These are phyloP conservation scores for Solanum aculeatissimum DNA, from an alignment of 305 asterid species.

Conservation along the genomic window DNA sequence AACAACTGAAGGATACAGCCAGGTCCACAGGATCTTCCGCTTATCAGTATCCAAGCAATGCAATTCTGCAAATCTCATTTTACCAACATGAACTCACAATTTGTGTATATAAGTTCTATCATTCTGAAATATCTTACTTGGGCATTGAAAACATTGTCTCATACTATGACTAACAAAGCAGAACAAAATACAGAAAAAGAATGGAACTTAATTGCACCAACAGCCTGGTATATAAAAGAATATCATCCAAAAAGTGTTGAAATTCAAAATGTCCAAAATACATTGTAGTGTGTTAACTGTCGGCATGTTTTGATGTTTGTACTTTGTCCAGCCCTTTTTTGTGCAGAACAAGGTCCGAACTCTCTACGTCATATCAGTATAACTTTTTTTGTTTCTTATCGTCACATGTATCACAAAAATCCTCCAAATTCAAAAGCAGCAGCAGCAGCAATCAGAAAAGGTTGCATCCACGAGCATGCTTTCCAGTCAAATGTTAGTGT, in stretches of 20 bases:
- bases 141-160: not conserved
- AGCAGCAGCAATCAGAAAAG: not conserved
- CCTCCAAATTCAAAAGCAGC: not conserved
- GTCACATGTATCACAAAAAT: not conserved
- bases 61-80: not conserved
- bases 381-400: not conserved
- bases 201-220: not conserved
- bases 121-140: not conserved
- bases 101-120: not conserved
- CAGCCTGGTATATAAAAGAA: not conserved
- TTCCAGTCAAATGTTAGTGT: not conserved
- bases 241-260: not conserved
- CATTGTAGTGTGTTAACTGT: not conserved
- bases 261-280: not conserved
- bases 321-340: conserved; percentile 4
- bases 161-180: not conserved
- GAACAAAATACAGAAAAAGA: not conserved
- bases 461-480: not conserved
- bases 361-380: not conserved
- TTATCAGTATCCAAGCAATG: not conserved
- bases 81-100: not conserved
- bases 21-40: not conserved
- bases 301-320: not conserved
- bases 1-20: not conserved
- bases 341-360: not conserved